Conservation (phyloP, 495 filamentous ascomycete species). For the Annulohypoxylon maeteangense region DNA sequence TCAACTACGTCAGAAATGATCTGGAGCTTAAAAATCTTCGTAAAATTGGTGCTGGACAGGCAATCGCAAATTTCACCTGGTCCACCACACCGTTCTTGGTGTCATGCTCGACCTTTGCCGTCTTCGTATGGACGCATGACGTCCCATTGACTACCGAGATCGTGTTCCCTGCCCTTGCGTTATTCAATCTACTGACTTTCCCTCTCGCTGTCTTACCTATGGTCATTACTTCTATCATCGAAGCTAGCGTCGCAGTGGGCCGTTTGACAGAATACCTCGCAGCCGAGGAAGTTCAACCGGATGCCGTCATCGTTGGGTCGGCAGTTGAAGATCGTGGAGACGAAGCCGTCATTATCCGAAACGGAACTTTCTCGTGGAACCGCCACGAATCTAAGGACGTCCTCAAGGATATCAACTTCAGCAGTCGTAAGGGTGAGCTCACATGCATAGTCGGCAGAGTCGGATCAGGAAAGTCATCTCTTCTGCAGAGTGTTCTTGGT, state of each 20-base stretch:
- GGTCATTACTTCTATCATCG: constrained; percentile 96
- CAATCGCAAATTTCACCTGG: constrained; percentile 98
- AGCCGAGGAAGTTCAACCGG: constrained; percentile 88
- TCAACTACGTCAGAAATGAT: constrained; percentile 94
- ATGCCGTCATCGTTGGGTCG: constrained; percentile 78
- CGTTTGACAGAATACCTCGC: constrained; percentile 86
- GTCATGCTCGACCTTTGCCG: constrained; percentile 94
- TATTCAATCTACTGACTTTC: constrained; percentile 95
- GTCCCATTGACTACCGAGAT: constrained; percentile 90
- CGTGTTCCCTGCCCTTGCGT: constrained; percentile 88
- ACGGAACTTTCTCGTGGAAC: constrained; percentile 96
- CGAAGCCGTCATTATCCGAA: constrained; percentile 81
- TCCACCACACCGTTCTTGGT: constrained; percentile 99
- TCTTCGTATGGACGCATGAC: constrained; percentile 87
- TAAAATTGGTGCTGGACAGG: constrained; percentile 93
- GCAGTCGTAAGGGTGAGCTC: constrained; percentile 88
- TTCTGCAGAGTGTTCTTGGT: constrained; percentile 86
- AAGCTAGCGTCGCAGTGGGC: constrained; percentile 90
- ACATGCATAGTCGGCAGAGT: constrained; percentile 95
- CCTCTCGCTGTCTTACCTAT: constrained; percentile 94
- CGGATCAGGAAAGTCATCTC: constrained; percentile 91
- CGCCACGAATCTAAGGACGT: constrained; percentile 69
- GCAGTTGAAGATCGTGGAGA: constrained; percentile 78
- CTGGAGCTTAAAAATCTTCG: constrained; percentile 93
- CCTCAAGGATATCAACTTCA: constrained; percentile 79